Conservation (phyloP, 495 filamentous ascomycete genomes). For the Xylaria telfairii region DNA sequence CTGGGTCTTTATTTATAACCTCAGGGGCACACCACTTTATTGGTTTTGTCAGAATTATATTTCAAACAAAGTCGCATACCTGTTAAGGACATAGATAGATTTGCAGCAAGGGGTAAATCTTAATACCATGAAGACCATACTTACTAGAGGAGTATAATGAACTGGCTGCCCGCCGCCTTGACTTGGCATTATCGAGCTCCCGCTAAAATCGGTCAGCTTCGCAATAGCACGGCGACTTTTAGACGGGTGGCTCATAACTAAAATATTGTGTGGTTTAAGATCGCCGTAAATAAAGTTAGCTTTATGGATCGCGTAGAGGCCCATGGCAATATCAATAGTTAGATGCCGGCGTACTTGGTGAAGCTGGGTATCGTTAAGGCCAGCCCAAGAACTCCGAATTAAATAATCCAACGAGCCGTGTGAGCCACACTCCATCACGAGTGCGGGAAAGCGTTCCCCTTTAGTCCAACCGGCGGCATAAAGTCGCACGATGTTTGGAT, state of each 20-base stretch:
- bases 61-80: too few relatives aligned
- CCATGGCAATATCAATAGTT: conserved; percentile 9
- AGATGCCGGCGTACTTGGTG: not conserved
- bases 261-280: conserved; percentile 8
- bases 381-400: not conserved
- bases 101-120: too few relatives aligned
- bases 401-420: conserved; percentile 13
- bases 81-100: too few relatives aligned
- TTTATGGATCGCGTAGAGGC: conserved; percentile 2
- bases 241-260: conserved; percentile 5
- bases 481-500: conserved; percentile 8
- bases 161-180: not conserved
- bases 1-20: conserved; percentile 9
- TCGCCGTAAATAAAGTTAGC: conserved; percentile 1
- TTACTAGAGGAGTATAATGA: conserved; percentile 7
- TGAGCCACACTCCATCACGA: not conserved
- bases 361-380: not conserved
- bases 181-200: not conserved
- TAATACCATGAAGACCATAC: not conserved
- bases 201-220: conserved; percentile 12
- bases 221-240: not conserved
- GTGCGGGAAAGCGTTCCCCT: not conserved
- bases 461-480: not conserved
- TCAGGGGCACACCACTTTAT: conserved; percentile 1
- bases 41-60: too few relatives aligned